Evolutionary conservation across 106 monocot genomes (phyloP).

Genomic region (Triglochin maritima): DNA sequence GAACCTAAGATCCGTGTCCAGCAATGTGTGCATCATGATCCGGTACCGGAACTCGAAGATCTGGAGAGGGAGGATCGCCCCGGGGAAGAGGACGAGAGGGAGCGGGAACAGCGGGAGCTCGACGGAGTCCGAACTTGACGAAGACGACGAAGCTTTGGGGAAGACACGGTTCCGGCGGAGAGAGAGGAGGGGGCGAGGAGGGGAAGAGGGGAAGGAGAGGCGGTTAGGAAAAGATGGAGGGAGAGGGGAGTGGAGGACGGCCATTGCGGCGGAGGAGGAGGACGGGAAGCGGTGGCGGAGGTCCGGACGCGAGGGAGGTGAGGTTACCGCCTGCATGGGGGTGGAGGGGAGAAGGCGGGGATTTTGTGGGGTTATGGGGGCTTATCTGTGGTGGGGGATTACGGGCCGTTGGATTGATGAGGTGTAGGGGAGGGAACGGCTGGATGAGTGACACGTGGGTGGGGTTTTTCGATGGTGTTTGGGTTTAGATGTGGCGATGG

Average conservation of each 20-base stretch:
- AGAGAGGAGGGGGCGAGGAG: constrained; percentile 5
- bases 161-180: constrained; percentile 1
- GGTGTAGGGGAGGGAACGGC: too few species aligned
- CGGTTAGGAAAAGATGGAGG: neutral
- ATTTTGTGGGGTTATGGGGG: neutral
- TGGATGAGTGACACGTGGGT: too few species aligned
- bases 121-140: constrained; percentile 12
- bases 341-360: neutral
- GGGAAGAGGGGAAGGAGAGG: neutral
- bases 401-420: too few species aligned
- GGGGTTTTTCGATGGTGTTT: too few species aligned
- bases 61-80: constrained; percentile 69
- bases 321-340: neutral
- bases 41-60: constrained; percentile 99
- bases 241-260: constrained; percentile 14
- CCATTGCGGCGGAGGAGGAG: constrained; percentile 2
- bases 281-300: neutral
- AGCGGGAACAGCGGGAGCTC: constrained; percentile 86
- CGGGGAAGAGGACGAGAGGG: constrained; percentile 90
- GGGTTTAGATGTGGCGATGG: too few species aligned
- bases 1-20: constrained; percentile 78
- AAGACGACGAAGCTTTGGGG: neutral
- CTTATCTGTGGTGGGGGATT: too few species aligned
- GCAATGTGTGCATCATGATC: constrained; percentile 94
- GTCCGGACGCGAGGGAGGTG: neutral